phyloP scores from a whole-genome alignment of 2,329 filamentous ascomycete genomes.

The Neopestalotiopsis sp. region DNA sequence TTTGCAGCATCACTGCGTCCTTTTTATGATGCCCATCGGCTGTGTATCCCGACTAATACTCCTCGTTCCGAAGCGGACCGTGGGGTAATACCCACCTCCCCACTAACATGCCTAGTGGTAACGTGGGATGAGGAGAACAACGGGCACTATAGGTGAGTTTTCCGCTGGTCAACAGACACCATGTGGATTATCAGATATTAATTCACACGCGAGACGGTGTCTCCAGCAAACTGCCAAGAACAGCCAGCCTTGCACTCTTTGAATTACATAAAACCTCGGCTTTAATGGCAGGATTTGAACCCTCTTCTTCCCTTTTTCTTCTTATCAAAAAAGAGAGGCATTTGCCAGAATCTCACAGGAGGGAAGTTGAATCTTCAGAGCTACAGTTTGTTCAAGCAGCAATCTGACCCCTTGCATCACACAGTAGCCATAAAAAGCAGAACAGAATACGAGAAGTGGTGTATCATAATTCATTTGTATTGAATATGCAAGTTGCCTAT shows the following conservation, averaged over 20 bases:
- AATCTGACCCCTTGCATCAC: no score
- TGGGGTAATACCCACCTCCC: conserved; percentile 2
- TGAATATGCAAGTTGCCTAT: not conserved
- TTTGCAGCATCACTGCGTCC: not conserved
- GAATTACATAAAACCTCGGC: not conserved
- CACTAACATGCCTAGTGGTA: conserved; percentile 5
- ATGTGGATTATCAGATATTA: not conserved
- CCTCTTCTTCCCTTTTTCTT: no score
- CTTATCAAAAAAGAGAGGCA: no score
- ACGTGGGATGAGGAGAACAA: conserved; percentile 14
- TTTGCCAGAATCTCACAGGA: no score
- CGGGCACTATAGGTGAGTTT: conserved; percentile 14
- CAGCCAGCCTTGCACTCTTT: not conserved
- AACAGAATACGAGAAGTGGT: no score
- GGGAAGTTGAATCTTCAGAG: no score
- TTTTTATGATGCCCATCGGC: not conserved
- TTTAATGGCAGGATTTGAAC: no score
- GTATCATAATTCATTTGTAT: not conserved
- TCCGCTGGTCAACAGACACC: not conserved
- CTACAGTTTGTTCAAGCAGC: no score
- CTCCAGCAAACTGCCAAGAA: not conserved
- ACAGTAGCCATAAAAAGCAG: no score
- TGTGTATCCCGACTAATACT: conserved; percentile 8
- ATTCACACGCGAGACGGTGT: not conserved
- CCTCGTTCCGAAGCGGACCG: conserved; percentile 20